phyloP scores from a whole-genome alignment of 371 early-diverging fungal species.

The Actinomortierella wolfii region DNA sequence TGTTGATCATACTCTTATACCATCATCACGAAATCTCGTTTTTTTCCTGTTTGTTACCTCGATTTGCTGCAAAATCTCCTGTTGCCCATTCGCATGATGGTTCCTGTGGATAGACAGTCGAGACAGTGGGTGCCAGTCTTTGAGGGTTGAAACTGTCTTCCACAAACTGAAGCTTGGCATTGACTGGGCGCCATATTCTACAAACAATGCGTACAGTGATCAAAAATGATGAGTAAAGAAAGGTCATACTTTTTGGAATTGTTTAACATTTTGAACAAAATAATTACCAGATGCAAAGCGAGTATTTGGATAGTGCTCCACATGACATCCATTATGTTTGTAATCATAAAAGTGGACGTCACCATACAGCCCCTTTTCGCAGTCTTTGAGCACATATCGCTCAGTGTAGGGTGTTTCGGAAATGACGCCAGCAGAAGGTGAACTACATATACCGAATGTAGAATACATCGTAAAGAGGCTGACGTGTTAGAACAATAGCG shows the following conservation, averaged over 20 bases:
- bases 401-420: slow-evolving; percentile 28
- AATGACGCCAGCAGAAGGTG: slow-evolving; percentile 35
- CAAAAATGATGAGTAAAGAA: no score
- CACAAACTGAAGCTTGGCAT: slow-evolving; percentile 26
- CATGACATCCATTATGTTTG: slow-evolving; percentile 35
- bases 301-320: slow-evolving; percentile 29
- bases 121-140: slow-evolving; percentile 41
- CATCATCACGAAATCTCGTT: no score
- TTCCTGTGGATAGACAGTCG: slow-evolving; percentile 27
- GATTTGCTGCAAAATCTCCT: slow-evolving; percentile 35
- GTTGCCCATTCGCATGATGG: slow-evolving; percentile 40
- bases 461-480: no score
- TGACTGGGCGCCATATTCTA: slow-evolving; percentile 43
- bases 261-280: no score
- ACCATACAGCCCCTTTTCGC: slow-evolving; percentile 27
- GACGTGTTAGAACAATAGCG: neutral
- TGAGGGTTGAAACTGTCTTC: slow-evolving; percentile 11
- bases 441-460: no score
- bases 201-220: no score
- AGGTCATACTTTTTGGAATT: no score
- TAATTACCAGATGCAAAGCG: slow-evolving; percentile 39
- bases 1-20: no score
- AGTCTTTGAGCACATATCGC: slow-evolving; percentile 22
- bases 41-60: slow-evolving; percentile 8
- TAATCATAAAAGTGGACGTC: slow-evolving; percentile 45